These are phyloP conservation scores for Lecanosticta acicola DNA, from an alignment of 2,329 filamentous ascomycete species.

Conservation along the genomic window DNA sequence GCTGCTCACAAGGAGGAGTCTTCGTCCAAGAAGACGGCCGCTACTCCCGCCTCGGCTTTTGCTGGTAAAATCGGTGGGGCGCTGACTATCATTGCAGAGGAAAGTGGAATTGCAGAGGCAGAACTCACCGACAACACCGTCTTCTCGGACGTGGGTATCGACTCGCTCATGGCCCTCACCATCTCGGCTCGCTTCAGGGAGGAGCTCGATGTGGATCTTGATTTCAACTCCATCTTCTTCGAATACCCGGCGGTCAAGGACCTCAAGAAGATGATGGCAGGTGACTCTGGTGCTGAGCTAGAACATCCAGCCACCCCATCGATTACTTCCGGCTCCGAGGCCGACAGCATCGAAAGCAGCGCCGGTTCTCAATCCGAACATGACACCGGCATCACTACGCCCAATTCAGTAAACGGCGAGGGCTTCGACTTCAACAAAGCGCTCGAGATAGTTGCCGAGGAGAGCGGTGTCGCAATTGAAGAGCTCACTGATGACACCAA, in stretches of 20 bases:
- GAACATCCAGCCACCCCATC: too few relatives aligned
- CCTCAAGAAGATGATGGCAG: too few relatives aligned
- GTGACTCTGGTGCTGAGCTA: too few relatives aligned
- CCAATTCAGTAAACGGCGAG: too few relatives aligned
- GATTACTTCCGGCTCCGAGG: too few relatives aligned
- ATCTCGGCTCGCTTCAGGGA: conserved; percentile 24
- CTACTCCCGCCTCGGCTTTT: too few relatives aligned
- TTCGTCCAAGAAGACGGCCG: too few relatives aligned
- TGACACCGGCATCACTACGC: not conserved
- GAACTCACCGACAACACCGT: conserved; percentile 23
- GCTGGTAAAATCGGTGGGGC: too few relatives aligned
- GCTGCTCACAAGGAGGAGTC: too few relatives aligned
- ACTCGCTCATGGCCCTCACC: conserved; percentile 26
- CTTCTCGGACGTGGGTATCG: conserved; percentile 28
- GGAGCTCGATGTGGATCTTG: conserved; percentile 21
- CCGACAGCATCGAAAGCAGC: too few relatives aligned
- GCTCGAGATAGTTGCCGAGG: conserved; percentile 24
- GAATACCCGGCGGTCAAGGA: too few relatives aligned
- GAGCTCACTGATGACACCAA: conserved; percentile 26
- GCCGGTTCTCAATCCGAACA: not conserved
- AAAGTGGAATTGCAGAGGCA: conserved; percentile 22
- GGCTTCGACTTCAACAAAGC: not conserved
- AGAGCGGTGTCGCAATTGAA: conserved; percentile 23
- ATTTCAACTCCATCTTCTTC: too few relatives aligned
- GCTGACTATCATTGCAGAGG: conserved; percentile 27